Percentiles rank a stretch among this genome's conserved stretches.
Conservation (phyloP, 306 rosid species). For the Carpinus fangiana region DNA sequence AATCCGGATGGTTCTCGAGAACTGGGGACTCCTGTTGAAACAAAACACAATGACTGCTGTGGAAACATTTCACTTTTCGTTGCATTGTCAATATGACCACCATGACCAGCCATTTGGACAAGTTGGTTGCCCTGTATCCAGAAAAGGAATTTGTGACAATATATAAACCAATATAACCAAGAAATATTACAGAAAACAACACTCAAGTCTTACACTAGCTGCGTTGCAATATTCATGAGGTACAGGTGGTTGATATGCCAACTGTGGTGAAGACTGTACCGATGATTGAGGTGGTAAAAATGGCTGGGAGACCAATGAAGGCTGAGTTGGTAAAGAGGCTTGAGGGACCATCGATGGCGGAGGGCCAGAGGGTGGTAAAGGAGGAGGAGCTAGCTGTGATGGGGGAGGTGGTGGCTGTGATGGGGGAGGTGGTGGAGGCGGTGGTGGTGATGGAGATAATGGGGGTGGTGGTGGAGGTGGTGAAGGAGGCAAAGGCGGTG, state of each 20-base stretch:
- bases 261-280: slow-evolving; percentile 65
- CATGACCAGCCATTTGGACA: slow-evolving; percentile 72
- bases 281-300: slow-evolving; percentile 62
- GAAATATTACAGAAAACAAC: slow-evolving; percentile 9
- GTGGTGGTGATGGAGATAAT: slow-evolving; percentile 66
- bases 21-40: slow-evolving; percentile 57
- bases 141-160: slow-evolving; percentile 16
- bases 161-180: slow-evolving; percentile 6
- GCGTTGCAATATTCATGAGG: slow-evolving; percentile 60
- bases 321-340: slow-evolving; percentile 51
- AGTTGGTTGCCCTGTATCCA: slow-evolving; percentile 75
- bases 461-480: slow-evolving; percentile 75
- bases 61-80: slow-evolving; percentile 56
- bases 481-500: slow-evolving; percentile 93
- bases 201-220: slow-evolving; percentile 55
- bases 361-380: slow-evolving; percentile 58
- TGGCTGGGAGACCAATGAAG: slow-evolving; percentile 58
- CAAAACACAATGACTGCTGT: slow-evolving; percentile 60
- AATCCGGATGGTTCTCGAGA: slow-evolving; percentile 76
- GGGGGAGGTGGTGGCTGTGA: slow-evolving; percentile 33
- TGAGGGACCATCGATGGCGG: slow-evolving; percentile 60
- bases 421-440: slow-evolving; percentile 59
- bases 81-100: slow-evolving; percentile 53
- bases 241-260: slow-evolving; percentile 64
- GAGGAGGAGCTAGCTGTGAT: slow-evolving; percentile 38